A percentile compares a stretch with the other conserved stretches of the same genome.
Evolutionary conservation across 352 stramenopile genomes (phyloP).

Genomic region (Thalassiosira hispida): DNA sequence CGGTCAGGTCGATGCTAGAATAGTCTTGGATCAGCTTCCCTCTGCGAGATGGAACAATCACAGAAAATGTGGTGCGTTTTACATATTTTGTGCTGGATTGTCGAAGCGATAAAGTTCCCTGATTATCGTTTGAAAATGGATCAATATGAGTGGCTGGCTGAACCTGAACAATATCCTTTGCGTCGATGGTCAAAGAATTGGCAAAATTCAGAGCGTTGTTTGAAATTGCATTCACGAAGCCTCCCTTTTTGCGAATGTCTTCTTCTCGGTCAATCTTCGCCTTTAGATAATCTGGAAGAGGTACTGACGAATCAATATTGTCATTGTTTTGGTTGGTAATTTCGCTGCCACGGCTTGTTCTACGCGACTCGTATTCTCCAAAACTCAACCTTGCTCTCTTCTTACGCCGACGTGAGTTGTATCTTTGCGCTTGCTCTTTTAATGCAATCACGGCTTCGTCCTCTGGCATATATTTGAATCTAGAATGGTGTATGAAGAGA

Average conservation of each 20-base stretch:
- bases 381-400: conserved; percentile 49
- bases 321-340: conserved; percentile 26
- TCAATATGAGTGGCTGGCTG: conserved; percentile 76
- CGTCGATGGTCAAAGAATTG: conserved; percentile 60
- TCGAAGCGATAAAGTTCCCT: conserved; percentile 69
- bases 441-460: conserved; percentile 78
- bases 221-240: conserved; percentile 47
- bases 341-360: conserved; percentile 45
- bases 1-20: conserved; percentile 45
- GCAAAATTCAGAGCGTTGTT: conserved; percentile 23
- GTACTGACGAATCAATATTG: conserved; percentile 43
- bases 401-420: conserved; percentile 45
- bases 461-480: conserved; percentile 54
- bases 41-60: conserved; percentile 62
- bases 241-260: conserved; percentile 50
- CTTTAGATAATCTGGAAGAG: conserved; percentile 71
- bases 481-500: conserved; percentile 10
- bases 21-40: conserved; percentile 45
- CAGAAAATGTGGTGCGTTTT: conserved; percentile 72
- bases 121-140: conserved; percentile 58
- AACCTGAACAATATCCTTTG: conserved; percentile 75
- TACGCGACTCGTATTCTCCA: conserved; percentile 45
- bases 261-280: conserved; percentile 62
- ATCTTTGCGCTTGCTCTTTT: conserved; percentile 74
- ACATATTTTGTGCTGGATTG: conserved; percentile 71